Conservation (phyloP, 2,329 filamentous ascomycete genomes). For the Calonectria naviculata region DNA sequence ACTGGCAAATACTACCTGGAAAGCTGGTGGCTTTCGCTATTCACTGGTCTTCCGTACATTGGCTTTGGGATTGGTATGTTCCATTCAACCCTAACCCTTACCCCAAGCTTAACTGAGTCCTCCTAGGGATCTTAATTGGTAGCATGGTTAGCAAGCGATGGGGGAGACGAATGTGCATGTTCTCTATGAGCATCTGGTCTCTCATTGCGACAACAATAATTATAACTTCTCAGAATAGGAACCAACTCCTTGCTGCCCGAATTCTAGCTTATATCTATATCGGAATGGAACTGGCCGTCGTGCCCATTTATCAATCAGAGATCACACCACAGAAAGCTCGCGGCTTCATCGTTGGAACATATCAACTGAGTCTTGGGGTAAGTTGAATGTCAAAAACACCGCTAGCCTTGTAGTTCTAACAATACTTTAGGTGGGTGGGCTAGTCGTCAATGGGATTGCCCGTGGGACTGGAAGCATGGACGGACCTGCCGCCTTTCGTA, state of each 20-base stretch:
- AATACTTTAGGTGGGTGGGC: background rate
- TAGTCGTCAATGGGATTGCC: background rate
- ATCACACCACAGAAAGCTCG: constrained; percentile 43
- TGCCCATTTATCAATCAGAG: constrained; percentile 49
- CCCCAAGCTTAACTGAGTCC: background rate
- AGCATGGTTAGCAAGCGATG: constrained; percentile 44
- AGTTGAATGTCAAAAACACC: background rate
- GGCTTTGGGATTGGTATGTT: constrained; percentile 29
- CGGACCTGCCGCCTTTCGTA: background rate
- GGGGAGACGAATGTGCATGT: constrained; percentile 49
- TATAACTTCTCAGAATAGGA: constrained; percentile 42
- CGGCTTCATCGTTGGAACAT: constrained; percentile 42
- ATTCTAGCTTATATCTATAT: constrained; percentile 52
- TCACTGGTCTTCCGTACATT: constrained; percentile 48
- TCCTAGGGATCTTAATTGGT: constrained; percentile 35
- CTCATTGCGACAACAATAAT: constrained; percentile 45
- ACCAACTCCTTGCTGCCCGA: constrained; percentile 48
- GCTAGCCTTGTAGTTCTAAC: background rate
- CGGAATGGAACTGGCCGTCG: constrained; percentile 51
- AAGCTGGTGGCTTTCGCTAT: constrained; percentile 38
- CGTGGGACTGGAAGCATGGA: background rate
- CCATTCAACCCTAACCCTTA: background rate
- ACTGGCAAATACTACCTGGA: constrained; percentile 43
- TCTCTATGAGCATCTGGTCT: constrained; percentile 49
- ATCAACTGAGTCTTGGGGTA: constrained; percentile 8